These are phyloP conservation scores for Microthlaspi erraticum DNA, from an alignment of 345 rosid genomes.

Conservation along the genomic window DNA sequence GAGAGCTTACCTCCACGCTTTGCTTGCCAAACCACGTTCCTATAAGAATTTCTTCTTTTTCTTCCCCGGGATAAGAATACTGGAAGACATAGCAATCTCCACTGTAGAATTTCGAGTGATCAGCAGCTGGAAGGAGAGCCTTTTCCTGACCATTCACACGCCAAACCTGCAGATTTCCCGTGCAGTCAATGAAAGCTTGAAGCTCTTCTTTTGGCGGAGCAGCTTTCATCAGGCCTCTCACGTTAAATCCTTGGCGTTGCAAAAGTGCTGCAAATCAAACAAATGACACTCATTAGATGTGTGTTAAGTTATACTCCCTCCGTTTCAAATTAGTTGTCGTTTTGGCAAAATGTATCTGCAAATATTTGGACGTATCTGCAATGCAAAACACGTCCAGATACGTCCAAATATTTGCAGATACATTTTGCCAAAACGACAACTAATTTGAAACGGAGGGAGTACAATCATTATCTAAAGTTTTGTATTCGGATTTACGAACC, in stretches of 20 bases:
- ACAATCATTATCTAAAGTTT: slow-evolving; percentile 8
- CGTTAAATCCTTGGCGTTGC: slow-evolving; percentile 90
- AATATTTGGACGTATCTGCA: too few species aligned
- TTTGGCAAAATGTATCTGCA: too few species aligned
- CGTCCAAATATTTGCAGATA: too few species aligned
- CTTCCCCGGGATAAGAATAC: slow-evolving; percentile 95
- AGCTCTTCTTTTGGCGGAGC: slow-evolving; percentile 85
- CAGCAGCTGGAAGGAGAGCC: slow-evolving; percentile 76
- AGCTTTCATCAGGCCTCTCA: slow-evolving; percentile 86
- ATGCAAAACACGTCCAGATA: too few species aligned
- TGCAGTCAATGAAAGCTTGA: slow-evolving; percentile 83
- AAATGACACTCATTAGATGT: slow-evolving; percentile 26
- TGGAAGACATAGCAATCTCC: slow-evolving; percentile 97
- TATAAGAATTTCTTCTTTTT: slow-evolving; percentile 80
- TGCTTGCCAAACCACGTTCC: slow-evolving; percentile 97
- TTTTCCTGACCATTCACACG: slow-evolving; percentile 81
- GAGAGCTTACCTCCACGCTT: slow-evolving; percentile 76
- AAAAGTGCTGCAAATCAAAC: slow-evolving; percentile 63
- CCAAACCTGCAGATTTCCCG: slow-evolving; percentile 97
- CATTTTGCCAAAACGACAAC: too few species aligned
- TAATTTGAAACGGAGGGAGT: too few species aligned
- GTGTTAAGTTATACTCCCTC: not conserved
- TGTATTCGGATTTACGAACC: slow-evolving; percentile 52
- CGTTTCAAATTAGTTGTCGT: too few species aligned
- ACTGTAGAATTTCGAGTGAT: slow-evolving; percentile 82